Percentiles rank a stretch among this genome's conserved stretches.
phyloP scores from a whole-genome alignment of 306 rosid genomes.

The Vachellia collinsii region DNA sequence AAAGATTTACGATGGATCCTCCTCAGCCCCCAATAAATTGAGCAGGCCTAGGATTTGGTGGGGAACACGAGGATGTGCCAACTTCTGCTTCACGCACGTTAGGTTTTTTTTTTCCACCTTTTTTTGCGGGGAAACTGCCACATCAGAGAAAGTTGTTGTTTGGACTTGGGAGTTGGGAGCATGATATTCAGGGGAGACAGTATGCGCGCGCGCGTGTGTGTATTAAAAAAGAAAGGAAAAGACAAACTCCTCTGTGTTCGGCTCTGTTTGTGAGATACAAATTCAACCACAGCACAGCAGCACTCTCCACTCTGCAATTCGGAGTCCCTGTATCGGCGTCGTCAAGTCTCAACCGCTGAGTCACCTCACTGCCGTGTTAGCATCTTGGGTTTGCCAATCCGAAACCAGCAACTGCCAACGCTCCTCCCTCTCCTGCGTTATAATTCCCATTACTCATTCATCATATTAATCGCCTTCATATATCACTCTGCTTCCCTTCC shows the following conservation, averaged over 20 bases:
- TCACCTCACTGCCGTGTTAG: slow-evolving; percentile 27
- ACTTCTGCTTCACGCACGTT: too few relatives aligned
- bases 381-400: slow-evolving; percentile 31
- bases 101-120: too few relatives aligned
- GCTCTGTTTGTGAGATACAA: background rate
- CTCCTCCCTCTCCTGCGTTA: slow-evolving; percentile 53
- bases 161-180: too few relatives aligned
- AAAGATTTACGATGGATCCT: background rate
- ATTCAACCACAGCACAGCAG: background rate
- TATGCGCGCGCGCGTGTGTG: too few relatives aligned
- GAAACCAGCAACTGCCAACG: slow-evolving; percentile 51
- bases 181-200: too few relatives aligned
- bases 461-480: background rate
- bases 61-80: background rate
- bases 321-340: background rate
- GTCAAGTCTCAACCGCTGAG: too few relatives aligned
- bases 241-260: background rate
- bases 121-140: too few relatives aligned
- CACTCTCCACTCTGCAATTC: background rate
- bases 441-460: slow-evolving; percentile 9
- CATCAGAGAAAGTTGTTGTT: too few relatives aligned
- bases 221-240: accelerated
- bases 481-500: too few relatives aligned
- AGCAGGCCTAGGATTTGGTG: background rate
- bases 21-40: background rate